These are phyloP conservation scores for Lasiosphaeria miniovina DNA, from an alignment of 495 filamentous ascomycete genomes.

Conservation along the genomic window DNA sequence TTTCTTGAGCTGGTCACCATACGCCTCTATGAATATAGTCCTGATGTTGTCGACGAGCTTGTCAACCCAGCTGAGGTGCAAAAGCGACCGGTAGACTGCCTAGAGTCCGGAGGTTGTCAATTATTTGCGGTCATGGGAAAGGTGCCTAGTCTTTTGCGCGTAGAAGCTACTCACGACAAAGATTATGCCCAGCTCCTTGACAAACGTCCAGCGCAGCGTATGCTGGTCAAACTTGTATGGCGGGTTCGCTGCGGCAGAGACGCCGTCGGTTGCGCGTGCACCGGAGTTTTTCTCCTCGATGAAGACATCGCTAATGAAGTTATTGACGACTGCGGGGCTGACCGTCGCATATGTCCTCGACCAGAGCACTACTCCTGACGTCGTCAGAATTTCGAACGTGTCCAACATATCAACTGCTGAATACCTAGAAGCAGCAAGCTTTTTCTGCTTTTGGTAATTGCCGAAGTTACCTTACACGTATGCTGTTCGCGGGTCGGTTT, in stretches of 20 bases:
- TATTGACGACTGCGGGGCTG: slow-evolving; percentile 80
- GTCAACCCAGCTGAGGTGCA: slow-evolving; percentile 96
- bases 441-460: not conserved
- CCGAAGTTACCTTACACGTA: not conserved
- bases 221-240: slow-evolving; percentile 89
- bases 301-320: slow-evolving; percentile 92
- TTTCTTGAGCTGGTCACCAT: slow-evolving; percentile 80
- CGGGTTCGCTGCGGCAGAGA: slow-evolving; percentile 58
- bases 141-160: not conserved
- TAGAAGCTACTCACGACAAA: slow-evolving; percentile 72
- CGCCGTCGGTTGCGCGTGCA: slow-evolving; percentile 54
- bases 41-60: slow-evolving; percentile 92
- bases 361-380: slow-evolving; percentile 95
- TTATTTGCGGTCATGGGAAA: not conserved
- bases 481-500: not conserved
- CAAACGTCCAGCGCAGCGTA: slow-evolving; percentile 88
- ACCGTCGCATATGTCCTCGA: slow-evolving; percentile 81
- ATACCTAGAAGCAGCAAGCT: not conserved
- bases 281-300: slow-evolving; percentile 82
- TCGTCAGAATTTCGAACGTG: slow-evolving; percentile 91
- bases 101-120: slow-evolving; percentile 35
- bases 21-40: slow-evolving; percentile 83
- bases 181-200: slow-evolving; percentile 88
- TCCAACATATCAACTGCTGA: slow-evolving; percentile 67
- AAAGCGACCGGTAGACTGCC: slow-evolving; percentile 94